These are phyloP conservation scores for Euphrasia arctica DNA, from an alignment of 305 asterid genomes.

Conservation along the genomic window DNA sequence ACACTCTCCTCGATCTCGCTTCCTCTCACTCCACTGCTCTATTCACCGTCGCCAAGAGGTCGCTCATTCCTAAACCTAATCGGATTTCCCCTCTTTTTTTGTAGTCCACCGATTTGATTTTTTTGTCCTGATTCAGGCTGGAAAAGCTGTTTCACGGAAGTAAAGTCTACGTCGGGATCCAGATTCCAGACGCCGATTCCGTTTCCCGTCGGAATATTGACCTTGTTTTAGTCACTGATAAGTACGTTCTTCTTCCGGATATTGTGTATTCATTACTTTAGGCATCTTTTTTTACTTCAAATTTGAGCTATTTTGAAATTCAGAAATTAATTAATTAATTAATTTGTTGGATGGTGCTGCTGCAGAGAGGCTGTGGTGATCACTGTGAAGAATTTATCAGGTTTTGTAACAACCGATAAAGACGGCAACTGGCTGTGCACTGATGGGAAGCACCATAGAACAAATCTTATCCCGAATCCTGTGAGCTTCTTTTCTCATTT, in stretches of 20 bases:
- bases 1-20: constrained; percentile 45
- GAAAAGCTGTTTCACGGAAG: constrained; percentile 69
- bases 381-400: constrained; percentile 51
- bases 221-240: constrained; percentile 62
- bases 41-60: constrained; percentile 80
- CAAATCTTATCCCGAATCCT: constrained; percentile 51
- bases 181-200: constrained; percentile 80
- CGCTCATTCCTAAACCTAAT: not conserved
- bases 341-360: not conserved
- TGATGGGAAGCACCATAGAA: constrained; percentile 37
- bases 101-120: not conserved
- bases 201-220: constrained; percentile 79
- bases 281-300: not conserved
- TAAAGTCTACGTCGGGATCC: constrained; percentile 66
- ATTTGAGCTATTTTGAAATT: not conserved
- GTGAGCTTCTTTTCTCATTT: constrained; percentile 33
- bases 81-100: not conserved
- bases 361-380: constrained; percentile 44
- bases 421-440: constrained; percentile 62
- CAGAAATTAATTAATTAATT: too few relatives aligned
- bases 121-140: constrained; percentile 32
- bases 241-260: constrained; percentile 23
- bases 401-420: constrained; percentile 47
- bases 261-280: not conserved
- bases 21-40: constrained; percentile 53